Conservation (phyloP, 202 grass and related monocot genomes). For the Zoysia matrella region DNA sequence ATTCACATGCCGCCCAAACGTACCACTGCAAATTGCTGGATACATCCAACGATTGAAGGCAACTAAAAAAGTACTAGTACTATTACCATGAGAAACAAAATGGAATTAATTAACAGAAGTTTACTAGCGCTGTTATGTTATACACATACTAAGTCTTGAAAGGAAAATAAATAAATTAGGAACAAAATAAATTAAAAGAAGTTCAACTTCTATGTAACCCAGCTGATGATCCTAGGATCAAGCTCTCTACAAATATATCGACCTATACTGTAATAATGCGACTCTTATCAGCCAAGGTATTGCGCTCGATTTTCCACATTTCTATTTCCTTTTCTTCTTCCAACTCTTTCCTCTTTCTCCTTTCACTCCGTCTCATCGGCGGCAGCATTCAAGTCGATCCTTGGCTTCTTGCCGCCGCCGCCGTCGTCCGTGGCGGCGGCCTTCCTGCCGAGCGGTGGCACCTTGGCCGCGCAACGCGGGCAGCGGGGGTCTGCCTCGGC, state of each 20-base stretch:
- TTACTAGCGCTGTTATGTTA: not conserved
- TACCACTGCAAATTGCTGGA: not conserved
- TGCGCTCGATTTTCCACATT: not conserved
- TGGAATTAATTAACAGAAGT: too few relatives aligned
- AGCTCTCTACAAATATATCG: slow-evolving; percentile 19
- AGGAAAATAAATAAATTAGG: slow-evolving; percentile 6
- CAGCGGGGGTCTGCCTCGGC: slow-evolving; percentile 50
- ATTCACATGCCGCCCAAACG: too few relatives aligned
- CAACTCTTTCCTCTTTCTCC: not conserved
- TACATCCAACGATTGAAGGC: not conserved
- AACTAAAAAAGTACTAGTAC: too few relatives aligned
- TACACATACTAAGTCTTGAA: not conserved
- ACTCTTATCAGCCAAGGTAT: slow-evolving; percentile 14
- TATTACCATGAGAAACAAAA: too few relatives aligned
- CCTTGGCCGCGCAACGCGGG: slow-evolving; percentile 56
- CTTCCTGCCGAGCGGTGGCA: slow-evolving; percentile 42
- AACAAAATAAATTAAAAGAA: slow-evolving; percentile 31
- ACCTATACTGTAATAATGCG: not conserved
- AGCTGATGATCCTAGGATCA: slow-evolving; percentile 40
- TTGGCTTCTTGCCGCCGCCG: slow-evolving; percentile 47
- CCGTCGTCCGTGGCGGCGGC: not conserved
- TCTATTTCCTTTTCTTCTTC: not conserved
- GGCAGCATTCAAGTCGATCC: slow-evolving; percentile 55
- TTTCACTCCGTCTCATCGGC: slow-evolving; percentile 59
- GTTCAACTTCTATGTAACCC: slow-evolving; percentile 29